phyloP scores from a whole-genome alignment of 257 asterid species.

The Solanum boliviense region DNA sequence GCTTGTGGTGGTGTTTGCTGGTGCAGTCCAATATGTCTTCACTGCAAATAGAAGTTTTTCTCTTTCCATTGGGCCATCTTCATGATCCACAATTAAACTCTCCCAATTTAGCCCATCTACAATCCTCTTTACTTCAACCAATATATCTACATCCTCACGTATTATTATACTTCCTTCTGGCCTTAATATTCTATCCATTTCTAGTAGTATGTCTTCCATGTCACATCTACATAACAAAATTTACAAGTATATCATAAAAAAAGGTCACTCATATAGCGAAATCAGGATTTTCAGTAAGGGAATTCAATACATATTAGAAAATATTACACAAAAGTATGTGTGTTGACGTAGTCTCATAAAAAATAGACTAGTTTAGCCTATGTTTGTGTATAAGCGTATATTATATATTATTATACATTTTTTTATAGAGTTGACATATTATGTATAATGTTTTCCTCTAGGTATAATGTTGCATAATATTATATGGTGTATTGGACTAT shows the following conservation, averaged over 20 bases:
- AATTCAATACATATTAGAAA: not conserved
- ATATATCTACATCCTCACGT: slow-evolving; percentile 59
- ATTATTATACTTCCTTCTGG: slow-evolving; percentile 77
- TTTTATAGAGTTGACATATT: not conserved
- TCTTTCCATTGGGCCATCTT: slow-evolving; percentile 68
- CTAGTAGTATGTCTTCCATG: slow-evolving; percentile 64
- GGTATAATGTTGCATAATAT: not conserved
- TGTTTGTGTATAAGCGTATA: not conserved
- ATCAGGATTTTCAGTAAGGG: not conserved
- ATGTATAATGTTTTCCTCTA: not conserved
- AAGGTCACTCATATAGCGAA: not conserved
- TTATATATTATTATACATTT: not conserved
- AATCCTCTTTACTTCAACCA: slow-evolving; percentile 58
- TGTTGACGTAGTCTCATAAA: not conserved
- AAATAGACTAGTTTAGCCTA: not conserved
- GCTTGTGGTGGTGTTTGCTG: slow-evolving; percentile 8
- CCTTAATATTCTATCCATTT: slow-evolving; percentile 68
- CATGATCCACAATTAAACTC: slow-evolving; percentile 68
- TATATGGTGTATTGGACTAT: not conserved
- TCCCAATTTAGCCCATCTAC: slow-evolving; percentile 71
- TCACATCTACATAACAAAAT: slow-evolving; percentile 38
- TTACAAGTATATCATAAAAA: not conserved
- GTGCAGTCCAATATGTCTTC: slow-evolving; percentile 68
- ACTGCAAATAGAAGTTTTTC: slow-evolving; percentile 71
- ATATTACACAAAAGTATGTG: not conserved